These are phyloP conservation scores for Hanseniaspora vineae DNA, from an alignment of 805 yeast genomes.

Conservation along the genomic window DNA sequence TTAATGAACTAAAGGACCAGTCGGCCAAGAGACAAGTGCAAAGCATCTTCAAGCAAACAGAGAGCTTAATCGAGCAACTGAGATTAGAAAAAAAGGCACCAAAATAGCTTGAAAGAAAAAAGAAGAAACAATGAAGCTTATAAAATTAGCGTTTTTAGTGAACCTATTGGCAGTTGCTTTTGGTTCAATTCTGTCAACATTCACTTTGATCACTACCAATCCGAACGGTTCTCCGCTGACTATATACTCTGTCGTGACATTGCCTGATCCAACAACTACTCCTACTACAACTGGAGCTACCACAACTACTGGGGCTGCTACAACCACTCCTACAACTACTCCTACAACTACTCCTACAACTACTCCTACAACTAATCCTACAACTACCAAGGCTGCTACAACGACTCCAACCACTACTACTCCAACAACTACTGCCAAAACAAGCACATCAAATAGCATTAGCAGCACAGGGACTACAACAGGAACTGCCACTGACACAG, in stretches of 20 bases:
- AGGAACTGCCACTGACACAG: constrained; percentile 19
- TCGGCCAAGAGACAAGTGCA: too few species aligned
- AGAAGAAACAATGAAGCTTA: too few species aligned
- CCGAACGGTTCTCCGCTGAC: not conserved
- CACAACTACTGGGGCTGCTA: constrained; percentile 6
- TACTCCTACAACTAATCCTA: constrained; percentile 8
- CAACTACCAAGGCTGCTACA: constrained; percentile 9
- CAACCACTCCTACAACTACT: constrained; percentile 6
- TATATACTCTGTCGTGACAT: not conserved
- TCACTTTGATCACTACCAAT: too few species aligned
- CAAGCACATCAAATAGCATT: constrained; percentile 21
- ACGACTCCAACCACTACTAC: constrained; percentile 11
- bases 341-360: constrained; percentile 7
- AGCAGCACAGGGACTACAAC: constrained; percentile 16
- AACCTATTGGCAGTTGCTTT: too few species aligned
- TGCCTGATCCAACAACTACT: constrained; percentile 3
- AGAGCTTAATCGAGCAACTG: too few species aligned
- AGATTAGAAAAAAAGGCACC: too few species aligned
- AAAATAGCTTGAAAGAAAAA: too few species aligned
- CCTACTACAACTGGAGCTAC: constrained; percentile 10
- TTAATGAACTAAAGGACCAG: too few species aligned
- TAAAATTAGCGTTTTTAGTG: too few species aligned
- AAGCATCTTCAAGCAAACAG: too few species aligned
- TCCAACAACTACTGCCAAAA: constrained; percentile 14
- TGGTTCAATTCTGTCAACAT: too few species aligned